phyloP scores from a whole-genome alignment of 129 eudicot species.

The Flaveria trinervia region DNA sequence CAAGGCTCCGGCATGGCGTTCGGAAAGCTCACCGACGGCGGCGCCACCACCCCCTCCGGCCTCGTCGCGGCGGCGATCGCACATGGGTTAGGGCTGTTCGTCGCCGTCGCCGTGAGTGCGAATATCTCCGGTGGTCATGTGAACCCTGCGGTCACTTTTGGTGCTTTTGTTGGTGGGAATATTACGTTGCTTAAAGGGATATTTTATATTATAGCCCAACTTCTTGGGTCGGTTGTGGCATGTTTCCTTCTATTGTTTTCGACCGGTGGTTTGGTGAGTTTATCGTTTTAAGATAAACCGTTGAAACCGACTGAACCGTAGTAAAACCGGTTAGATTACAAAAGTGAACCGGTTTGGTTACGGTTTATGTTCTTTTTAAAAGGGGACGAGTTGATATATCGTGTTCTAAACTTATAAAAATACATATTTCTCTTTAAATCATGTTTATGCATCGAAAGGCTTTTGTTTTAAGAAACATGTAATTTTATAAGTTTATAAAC shows the following conservation, averaged over 20 bases:
- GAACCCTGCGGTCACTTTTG: constrained; percentile 67
- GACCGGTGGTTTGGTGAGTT: constrained; percentile 56
- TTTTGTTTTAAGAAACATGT: no score
- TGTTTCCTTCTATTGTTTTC: constrained; percentile 49
- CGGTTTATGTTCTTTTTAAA: no score
- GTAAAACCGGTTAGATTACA: no score
- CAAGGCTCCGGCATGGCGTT: constrained; percentile 63
- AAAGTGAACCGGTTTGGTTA: no score
- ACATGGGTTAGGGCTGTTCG: constrained; percentile 55
- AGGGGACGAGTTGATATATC: no score
- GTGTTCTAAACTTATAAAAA: no score
- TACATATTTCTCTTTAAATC: no score
- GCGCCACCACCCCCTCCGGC: constrained; percentile 39
- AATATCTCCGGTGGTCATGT: constrained; percentile 69
- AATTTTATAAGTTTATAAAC: no score
- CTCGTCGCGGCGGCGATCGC: constrained; percentile 54
- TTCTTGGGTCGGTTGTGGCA: constrained; percentile 57
- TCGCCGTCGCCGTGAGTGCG: constrained; percentile 51
- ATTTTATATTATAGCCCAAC: constrained; percentile 51
- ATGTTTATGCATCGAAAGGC: no score
- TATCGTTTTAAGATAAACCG: background rate
- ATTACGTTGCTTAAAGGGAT: constrained; percentile 46
- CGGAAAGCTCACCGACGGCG: constrained; percentile 41
- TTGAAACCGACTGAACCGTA: background rate
- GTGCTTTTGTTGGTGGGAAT: constrained; percentile 56